Conservation (phyloP, 352 stramenopile species). For the Pythium volutum region DNA sequence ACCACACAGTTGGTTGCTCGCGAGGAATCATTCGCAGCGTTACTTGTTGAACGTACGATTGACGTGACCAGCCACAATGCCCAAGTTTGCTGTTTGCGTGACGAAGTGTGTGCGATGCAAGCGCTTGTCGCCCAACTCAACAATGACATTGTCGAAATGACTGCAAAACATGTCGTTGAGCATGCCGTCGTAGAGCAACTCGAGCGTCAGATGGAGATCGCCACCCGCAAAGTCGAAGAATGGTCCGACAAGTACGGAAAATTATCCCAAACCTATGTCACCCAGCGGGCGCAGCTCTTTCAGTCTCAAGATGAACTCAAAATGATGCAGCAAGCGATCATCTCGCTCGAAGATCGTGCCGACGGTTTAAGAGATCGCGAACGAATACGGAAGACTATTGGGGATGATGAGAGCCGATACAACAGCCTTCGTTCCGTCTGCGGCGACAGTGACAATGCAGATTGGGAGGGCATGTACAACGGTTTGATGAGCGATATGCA, state of each 20-base stretch:
- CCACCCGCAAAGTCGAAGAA: background rate
- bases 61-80: conserved; percentile 21
- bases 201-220: background rate
- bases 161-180: conserved; percentile 15
- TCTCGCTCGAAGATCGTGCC: background rate
- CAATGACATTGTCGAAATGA: conserved; percentile 6
- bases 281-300: conserved; percentile 6
- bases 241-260: conserved; percentile 5
- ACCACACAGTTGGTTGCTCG: background rate
- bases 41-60: conserved; percentile 14
- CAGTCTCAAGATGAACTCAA: conserved; percentile 1
- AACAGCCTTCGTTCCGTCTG: conserved; percentile 8
- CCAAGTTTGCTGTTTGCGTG: conserved; percentile 23
- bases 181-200: conserved; percentile 5
- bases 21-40: conserved; percentile 18
- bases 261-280: conserved; percentile 12
- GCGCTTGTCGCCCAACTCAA: background rate
- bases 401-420: conserved; percentile 11
- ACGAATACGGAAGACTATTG: conserved; percentile 1
- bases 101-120: conserved; percentile 14
- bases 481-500: conserved; percentile 26
- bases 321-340: background rate
- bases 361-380: background rate
- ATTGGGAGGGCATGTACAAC: conserved; percentile 27
- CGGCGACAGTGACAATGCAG: conserved; percentile 12